A percentile compares a stretch with the other conserved stretches of the same genome.
phyloP scores from a whole-genome alignment of 1,139 yeast genomes.

The Scheffersomyces quercinus region DNA sequence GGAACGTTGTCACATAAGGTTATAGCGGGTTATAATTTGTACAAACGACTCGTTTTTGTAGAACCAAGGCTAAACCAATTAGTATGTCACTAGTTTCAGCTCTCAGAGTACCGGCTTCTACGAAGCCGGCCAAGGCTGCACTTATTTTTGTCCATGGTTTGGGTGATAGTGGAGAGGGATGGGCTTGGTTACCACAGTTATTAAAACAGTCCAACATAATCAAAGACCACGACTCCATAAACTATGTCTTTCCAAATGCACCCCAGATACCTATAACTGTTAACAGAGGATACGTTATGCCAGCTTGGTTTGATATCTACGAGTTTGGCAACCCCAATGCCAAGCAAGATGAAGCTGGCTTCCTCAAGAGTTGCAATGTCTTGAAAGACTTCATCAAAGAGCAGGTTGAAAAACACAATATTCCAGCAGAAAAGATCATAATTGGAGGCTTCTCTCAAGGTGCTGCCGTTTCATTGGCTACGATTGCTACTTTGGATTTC shows the following conservation, averaged over 20 bases:
- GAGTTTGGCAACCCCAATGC: conserved; percentile 52
- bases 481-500: conserved; percentile 42
- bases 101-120: conserved; percentile 48
- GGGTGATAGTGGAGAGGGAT: conserved; percentile 89
- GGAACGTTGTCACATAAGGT: no score
- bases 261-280: conserved; percentile 69
- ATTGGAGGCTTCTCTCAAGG: conserved; percentile 97
- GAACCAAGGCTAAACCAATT: no score
- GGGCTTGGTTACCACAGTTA: conserved; percentile 72
- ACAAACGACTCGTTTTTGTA: no score
- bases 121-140: conserved; percentile 47
- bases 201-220: conserved; percentile 43
- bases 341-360: conserved; percentile 65
- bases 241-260: conserved; percentile 87
- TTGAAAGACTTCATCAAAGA: conserved; percentile 59
- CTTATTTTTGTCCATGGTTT: conserved; percentile 85
- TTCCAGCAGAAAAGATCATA: conserved; percentile 69
- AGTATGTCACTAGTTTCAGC: conserved; percentile 24
- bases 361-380: conserved; percentile 53
- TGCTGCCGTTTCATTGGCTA: conserved; percentile 74
- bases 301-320: conserved; percentile 86
- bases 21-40: no score
- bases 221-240: conserved; percentile 56
- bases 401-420: conserved; percentile 58
- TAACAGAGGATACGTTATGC: conserved; percentile 68